A percentile compares a stretch with the other conserved stretches of the same genome.
Evolutionary conservation across 1,284 basidiomycete species (phyloP).

Genomic region (Tilletia horrida): DNA sequence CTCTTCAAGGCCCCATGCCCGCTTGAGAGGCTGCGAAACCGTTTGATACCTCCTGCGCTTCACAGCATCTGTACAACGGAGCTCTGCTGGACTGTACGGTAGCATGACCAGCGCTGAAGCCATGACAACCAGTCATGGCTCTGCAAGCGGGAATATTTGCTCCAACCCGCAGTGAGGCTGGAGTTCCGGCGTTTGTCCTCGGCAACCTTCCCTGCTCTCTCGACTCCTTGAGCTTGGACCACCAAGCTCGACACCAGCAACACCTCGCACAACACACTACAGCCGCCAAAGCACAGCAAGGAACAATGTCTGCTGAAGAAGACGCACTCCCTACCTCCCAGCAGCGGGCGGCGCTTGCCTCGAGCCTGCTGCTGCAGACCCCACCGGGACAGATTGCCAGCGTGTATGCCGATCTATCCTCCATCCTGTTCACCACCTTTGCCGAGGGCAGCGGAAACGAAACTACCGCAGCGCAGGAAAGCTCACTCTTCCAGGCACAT

Average conservation of each 20-base stretch:
- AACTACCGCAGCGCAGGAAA: conserved; percentile 35
- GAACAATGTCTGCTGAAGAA: background rate
- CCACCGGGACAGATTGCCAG: conserved; percentile 41
- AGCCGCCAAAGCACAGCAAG: background rate
- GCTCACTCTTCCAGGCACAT: conserved; percentile 21
- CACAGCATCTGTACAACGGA: no score
- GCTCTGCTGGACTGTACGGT: no score
- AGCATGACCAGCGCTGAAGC: no score
- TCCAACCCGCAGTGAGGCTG: no score
- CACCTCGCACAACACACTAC: background rate
- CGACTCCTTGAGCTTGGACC: background rate
- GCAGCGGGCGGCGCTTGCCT: conserved; percentile 9
- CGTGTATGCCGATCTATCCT: conserved; percentile 40
- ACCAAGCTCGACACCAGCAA: background rate
- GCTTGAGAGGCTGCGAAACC: no score
- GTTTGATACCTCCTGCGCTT: no score
- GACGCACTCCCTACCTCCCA: background rate
- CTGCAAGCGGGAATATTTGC: no score
- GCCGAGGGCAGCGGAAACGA: conserved; percentile 17
- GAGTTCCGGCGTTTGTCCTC: no score
- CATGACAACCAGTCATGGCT: no score
- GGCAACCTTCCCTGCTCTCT: no score
- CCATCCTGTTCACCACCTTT: conserved; percentile 28
- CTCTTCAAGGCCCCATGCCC: no score
- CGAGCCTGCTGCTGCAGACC: conserved; percentile 32